A percentile compares a stretch with the other conserved stretches of the same genome.
Evolutionary conservation across 192 early-diverging fungal genomes (phyloP).

Genomic region (Thamnidium elegans): DNA sequence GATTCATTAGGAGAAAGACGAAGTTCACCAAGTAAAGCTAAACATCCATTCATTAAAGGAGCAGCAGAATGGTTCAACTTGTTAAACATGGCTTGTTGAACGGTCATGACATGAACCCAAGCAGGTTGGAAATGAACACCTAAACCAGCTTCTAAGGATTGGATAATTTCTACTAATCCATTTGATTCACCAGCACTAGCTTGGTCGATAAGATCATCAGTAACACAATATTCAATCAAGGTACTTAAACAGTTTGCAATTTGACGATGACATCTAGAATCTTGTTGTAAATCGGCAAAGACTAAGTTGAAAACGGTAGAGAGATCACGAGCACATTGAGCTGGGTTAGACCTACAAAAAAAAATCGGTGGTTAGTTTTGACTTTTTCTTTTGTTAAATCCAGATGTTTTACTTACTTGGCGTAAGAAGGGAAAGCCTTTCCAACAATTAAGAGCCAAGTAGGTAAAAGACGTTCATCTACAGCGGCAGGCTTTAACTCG

Average conservation of each 20-base stretch:
- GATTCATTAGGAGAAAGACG: slow-evolving; percentile 81
- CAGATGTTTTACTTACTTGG: slow-evolving; percentile 41
- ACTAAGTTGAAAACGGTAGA: slow-evolving; percentile 57
- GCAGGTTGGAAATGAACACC: slow-evolving; percentile 80
- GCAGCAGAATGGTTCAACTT: slow-evolving; percentile 63
- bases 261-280: slow-evolving; percentile 43
- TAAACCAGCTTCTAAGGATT: slow-evolving; percentile 51
- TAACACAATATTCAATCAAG: slow-evolving; percentile 71
- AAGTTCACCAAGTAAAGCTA: slow-evolving; percentile 68
- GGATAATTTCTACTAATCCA: slow-evolving; percentile 50
- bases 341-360: slow-evolving; percentile 39
- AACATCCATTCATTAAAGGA: slow-evolving; percentile 54
- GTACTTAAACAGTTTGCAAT: slow-evolving; percentile 69
- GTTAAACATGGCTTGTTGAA: slow-evolving; percentile 75
- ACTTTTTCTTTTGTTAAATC: background rate
- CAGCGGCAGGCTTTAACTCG: slow-evolving; percentile 81
- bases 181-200: slow-evolving; percentile 39
- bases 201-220: slow-evolving; percentile 69
- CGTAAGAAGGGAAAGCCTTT: slow-evolving; percentile 68
- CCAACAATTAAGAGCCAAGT: slow-evolving; percentile 82
- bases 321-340: slow-evolving; percentile 47
- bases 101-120: slow-evolving; percentile 78
- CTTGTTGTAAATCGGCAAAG: slow-evolving; percentile 64
- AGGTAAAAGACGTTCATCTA: slow-evolving; percentile 78
- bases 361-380: background rate